Evolutionary conservation across 768 basidiomycete species (phyloP), one percentile per base, ranked within the genome.

Genomic region (Imleria badia): DNA sequence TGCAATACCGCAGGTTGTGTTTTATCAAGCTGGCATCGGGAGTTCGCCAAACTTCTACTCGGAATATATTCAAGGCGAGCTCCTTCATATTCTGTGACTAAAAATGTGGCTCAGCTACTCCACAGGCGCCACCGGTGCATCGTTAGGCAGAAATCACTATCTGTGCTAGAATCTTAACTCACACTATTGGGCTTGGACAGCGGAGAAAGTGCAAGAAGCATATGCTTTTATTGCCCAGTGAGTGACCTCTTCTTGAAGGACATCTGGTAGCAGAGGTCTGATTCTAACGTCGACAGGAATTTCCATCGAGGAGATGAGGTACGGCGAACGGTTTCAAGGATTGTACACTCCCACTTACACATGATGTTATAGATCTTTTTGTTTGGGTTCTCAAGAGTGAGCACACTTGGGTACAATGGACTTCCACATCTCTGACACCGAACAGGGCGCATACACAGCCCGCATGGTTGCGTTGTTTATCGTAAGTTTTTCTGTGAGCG

Each of bases 201-300:
- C 72, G 38, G 84, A 85, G 53, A 89, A 90, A 63, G 85, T 90
- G 3, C 84, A 89, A 70, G 86, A 89, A 59, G 87, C 83, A 33
- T 88, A 89, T 70, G 85, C 80, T n/a, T 90, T 90, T 64, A 85
- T 90, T 60, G 81, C 88, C 20, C 86, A 90, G 87, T 89, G 61
- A 68, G 87, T 73, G 15, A 15, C 43, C 5, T 22, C 23, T 53
- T n/a, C 23, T 31, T 43, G 22, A 23, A 40, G 19, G 15, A 12
- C 33, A 5, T 51, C 30, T 23, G 29, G n/a, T 8, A 6, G 19
- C 20, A 45, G 17, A 20, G 10, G 15, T 47, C 20, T 36, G n/a
- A 50, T 43, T 40, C 33, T 22, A 52, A 48, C 22, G 3, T 36
- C 14, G 38, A 39, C 56, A 90, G 87, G 58, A 90, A 90, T 59